These are phyloP conservation scores for Salisapilia sapeloensis DNA, from an alignment of 352 stramenopile genomes.

Conservation along the genomic window DNA sequence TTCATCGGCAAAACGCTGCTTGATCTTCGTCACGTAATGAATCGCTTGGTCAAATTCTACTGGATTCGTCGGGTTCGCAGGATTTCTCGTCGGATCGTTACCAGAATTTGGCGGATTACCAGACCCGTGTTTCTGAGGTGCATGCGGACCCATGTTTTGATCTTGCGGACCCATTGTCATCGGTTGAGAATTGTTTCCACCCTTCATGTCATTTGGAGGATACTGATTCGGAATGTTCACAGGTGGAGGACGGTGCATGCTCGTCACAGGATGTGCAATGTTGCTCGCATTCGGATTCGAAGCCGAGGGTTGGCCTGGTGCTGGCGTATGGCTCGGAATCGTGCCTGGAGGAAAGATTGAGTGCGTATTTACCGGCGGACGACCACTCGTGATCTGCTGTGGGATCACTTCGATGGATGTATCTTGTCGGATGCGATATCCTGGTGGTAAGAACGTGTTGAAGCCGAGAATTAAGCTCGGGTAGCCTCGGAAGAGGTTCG, in stretches of 20 bases:
- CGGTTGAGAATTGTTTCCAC: constrained; percentile 9
- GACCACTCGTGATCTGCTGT: constrained; percentile 31
- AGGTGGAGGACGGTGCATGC: constrained; percentile 34
- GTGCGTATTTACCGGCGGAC: constrained; percentile 2
- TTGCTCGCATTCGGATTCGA: too few relatives aligned
- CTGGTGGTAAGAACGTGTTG: constrained; percentile 98
- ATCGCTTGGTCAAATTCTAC: constrained; percentile 99
- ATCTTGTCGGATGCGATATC: constrained; percentile 76
- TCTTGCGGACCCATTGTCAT: constrained; percentile 1
- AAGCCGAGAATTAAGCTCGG: constrained; percentile 97
- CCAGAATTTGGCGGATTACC: constrained; percentile 1
- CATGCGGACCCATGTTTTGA: too few relatives aligned
- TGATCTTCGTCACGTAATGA: constrained; percentile 98
- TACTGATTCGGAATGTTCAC: constrained; percentile 60
- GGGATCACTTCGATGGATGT: constrained; percentile 69
- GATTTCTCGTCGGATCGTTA: constrained; percentile 8
- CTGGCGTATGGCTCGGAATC: constrained; percentile 4
- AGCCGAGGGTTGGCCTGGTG: too few relatives aligned
- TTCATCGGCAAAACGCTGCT: constrained; percentile 95
- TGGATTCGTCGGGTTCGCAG: constrained; percentile 46
- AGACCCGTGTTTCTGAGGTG: constrained; percentile 3
- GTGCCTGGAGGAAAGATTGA: constrained; percentile 9
- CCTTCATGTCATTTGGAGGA: constrained; percentile 21
- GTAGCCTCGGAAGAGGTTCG: constrained; percentile 96
- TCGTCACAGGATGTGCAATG: too few relatives aligned